These are phyloP conservation scores for Gaeumannomyces tritici DNA, from an alignment of 2,329 filamentous ascomycete genomes.

Conservation along the genomic window DNA sequence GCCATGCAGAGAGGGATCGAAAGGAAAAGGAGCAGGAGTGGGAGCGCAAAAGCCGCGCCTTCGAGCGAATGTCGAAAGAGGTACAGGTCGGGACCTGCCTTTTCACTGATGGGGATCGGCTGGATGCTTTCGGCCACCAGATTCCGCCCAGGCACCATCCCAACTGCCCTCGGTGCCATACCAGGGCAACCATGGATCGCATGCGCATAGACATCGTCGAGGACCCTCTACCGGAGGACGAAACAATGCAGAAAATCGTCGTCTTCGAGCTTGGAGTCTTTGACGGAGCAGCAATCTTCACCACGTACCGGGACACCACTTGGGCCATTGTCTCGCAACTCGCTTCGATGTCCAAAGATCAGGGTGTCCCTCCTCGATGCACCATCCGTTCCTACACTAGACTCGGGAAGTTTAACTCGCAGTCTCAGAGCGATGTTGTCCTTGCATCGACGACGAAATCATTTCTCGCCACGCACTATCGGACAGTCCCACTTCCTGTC, in stretches of 20 bases:
- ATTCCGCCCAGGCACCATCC: constrained; percentile 4
- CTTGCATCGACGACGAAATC: constrained; percentile 7
- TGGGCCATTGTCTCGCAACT: constrained; percentile 25
- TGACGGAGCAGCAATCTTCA: constrained; percentile 6
- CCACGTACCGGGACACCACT: constrained; percentile 28
- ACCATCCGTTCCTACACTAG: neutral
- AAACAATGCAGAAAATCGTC: constrained; percentile 19
- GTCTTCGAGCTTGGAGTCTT: constrained; percentile 31
- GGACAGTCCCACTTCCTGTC: constrained; percentile 26
- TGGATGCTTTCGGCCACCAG: constrained; percentile 7
- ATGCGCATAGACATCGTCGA: constrained; percentile 29
- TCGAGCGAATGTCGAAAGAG: constrained; percentile 19
- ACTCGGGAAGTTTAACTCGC: neutral
- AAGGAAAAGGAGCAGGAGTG: constrained; percentile 22
- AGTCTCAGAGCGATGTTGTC: neutral
- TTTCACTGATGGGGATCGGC: constrained; percentile 10
- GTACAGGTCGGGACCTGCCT: constrained; percentile 21
- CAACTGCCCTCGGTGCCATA: constrained; percentile 24
- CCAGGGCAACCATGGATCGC: constrained; percentile 15
- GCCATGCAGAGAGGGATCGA: neutral
- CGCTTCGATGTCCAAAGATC: constrained; percentile 8
- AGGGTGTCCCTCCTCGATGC: neutral
- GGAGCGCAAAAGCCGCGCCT: constrained; percentile 17
- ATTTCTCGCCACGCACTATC: constrained; percentile 34
- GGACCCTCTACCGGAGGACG: constrained; percentile 25